Evolutionary conservation across 2,329 filamentous ascomycete species (phyloP), one percentile per base, ranked within the genome.

Genomic region (Stemphylium beticola): DNA sequence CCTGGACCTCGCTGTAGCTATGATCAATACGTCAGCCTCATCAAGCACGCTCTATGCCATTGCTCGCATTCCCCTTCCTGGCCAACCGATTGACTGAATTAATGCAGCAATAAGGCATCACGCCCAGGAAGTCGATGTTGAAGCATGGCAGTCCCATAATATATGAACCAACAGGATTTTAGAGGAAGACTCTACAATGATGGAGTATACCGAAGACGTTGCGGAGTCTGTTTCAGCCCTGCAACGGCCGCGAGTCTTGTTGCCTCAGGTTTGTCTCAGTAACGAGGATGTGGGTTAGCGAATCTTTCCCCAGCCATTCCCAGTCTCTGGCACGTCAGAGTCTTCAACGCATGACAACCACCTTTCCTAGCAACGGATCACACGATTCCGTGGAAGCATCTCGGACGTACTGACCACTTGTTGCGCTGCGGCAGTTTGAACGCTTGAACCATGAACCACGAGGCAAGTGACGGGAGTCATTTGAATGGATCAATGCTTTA

Each of bases 211-310:
- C 48, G 39, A 22, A 24, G 34, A 10, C 18, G 4, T 39, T 29
- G 26, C 26, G 26, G 41, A 29, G 26, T 15, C 29, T 48, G 59
- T 62, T 60, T 62, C 59, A 62, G 57, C 53, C 53, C 34, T 49
- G 37, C 31, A 44, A 60, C 36, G 48, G 43, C 43, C 42, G 31
- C 42, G 11, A 34, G 45, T 41, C 50, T 44, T 43, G 34, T 33
- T 57, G 59, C 53, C 51, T 62, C 59, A 62, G 57, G 54, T 52
- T 44, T 22, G 59, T 62, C 58, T 60, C 59, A 62, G 47, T 34
- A 37, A 10, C 47, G 24, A 54, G n/a, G 39, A 41, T 37, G 26
- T 38, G 37, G 46, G 52, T 36, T n/a, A 34, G 17, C 40, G 29
- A 22, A 32, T 29, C 26, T 29, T 31, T 36, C 42, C 31, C 39